phyloP scores from a whole-genome alignment of 2,329 filamentous ascomycete genomes.

The Pseudopithomyces chartarum region DNA sequence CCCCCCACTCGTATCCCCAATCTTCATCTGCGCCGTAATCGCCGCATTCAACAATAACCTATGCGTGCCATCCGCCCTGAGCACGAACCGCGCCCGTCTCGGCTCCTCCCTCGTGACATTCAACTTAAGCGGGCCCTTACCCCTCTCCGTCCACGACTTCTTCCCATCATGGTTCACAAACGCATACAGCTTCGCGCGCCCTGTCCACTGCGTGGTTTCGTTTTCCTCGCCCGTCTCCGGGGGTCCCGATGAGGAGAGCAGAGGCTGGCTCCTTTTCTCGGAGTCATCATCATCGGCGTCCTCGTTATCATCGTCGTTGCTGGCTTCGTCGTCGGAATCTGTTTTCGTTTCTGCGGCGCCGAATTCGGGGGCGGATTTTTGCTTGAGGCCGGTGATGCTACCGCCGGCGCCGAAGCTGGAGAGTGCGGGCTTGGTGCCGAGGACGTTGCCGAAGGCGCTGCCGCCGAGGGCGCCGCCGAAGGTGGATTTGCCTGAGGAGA shows the following conservation, averaged over 20 bases:
- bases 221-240: conserved; percentile 87
- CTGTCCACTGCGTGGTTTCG: conserved; percentile 75
- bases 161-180: conserved; percentile 62
- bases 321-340: conserved; percentile 49
- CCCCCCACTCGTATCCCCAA: conserved; percentile 66
- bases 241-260: conserved; percentile 66
- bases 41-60: conserved; percentile 85
- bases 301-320: conserved; percentile 52
- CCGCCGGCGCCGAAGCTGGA: conserved; percentile 67
- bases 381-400: conserved; percentile 53
- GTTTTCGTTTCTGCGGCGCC: conserved; percentile 53
- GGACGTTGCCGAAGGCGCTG: conserved; percentile 35
- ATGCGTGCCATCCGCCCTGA: conserved; percentile 89
- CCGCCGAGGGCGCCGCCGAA: conserved; percentile 50
- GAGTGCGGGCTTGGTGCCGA: conserved; percentile 46
- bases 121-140: conserved; percentile 81
- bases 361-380: conserved; percentile 61
- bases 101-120: conserved; percentile 56
- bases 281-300: conserved; percentile 53
- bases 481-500: conserved; percentile 41
- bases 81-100: conserved; percentile 73
- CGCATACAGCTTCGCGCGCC: conserved; percentile 83
- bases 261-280: conserved; percentile 51
- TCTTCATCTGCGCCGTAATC: conserved; percentile 77
- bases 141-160: conserved; percentile 87